Evolutionary conservation across 1,284 basidiomycete genomes (phyloP).

Genomic region (Leccinum pseudoinsigne): DNA sequence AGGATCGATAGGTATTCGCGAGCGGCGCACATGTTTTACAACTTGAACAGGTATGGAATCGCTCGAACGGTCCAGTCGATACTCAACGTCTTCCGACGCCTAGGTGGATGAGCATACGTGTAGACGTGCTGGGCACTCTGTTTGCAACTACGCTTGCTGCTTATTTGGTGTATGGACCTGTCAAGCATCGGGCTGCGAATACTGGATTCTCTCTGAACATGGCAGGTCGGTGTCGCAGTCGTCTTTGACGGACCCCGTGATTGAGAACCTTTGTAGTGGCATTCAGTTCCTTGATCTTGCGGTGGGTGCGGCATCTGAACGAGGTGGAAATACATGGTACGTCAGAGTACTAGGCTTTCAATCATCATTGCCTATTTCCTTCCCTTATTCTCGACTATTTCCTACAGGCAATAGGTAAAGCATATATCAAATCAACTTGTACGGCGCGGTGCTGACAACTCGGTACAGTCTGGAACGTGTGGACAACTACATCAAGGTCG

Average conservation of each 20-base stretch:
- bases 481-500: not conserved
- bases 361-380: not conserved
- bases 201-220: slow-evolving; percentile 43
- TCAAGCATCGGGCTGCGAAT: slow-evolving; percentile 1
- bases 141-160: not conserved
- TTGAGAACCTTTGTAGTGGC: slow-evolving; percentile 35
- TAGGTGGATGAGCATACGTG: slow-evolving; percentile 57
- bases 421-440: not conserved
- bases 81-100: not conserved
- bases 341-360: not conserved
- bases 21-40: slow-evolving; percentile 49
- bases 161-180: slow-evolving; percentile 2
- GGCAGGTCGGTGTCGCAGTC: slow-evolving; percentile 34
- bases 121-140: slow-evolving; percentile 41
- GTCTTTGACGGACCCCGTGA: not conserved
- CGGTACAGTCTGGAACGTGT: not conserved
- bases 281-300: slow-evolving; percentile 56
- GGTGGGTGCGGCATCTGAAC: slow-evolving; percentile 53
- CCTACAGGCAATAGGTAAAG: not conserved
- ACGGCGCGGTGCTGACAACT: not conserved
- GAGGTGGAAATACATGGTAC: slow-evolving; percentile 59
- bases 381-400: not conserved
- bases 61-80: not conserved
- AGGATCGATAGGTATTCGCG: slow-evolving; percentile 20
- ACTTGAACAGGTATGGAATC: slow-evolving; percentile 45